A percentile compares a stretch with the other conserved stretches of the same genome.
phyloP scores from a whole-genome alignment of 352 stramenopile species.

The Pythium aquatile region DNA sequence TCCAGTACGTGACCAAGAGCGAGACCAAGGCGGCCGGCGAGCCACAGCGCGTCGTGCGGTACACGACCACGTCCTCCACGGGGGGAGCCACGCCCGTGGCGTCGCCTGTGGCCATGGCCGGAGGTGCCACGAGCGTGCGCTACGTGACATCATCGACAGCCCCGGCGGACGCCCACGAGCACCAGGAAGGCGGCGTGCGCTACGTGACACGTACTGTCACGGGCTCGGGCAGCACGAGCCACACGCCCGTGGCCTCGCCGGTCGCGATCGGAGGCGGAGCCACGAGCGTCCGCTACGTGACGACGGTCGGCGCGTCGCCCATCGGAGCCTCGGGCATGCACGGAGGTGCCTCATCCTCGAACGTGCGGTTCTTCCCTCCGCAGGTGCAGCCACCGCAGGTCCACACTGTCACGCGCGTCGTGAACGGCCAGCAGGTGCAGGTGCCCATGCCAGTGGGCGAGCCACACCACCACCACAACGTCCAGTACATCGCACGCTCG shows the following conservation, averaged over 20 bases:
- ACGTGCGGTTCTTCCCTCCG: conserved; percentile 16
- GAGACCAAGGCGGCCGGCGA: background rate
- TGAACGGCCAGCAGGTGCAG: conserved; percentile 20
- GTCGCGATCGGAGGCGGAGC: background rate
- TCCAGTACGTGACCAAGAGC: conserved; percentile 15
- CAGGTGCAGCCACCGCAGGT: conserved; percentile 9
- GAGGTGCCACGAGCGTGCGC: background rate
- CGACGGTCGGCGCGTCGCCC: background rate
- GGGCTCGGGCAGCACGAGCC: background rate
- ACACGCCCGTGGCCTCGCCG: background rate
- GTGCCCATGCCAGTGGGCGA: conserved; percentile 13
- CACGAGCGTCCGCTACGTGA: background rate
- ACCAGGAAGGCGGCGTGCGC: background rate
- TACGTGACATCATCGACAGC: background rate
- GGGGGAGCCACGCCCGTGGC: background rate
- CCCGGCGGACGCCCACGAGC: background rate
- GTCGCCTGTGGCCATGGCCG: background rate
- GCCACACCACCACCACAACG: conserved; percentile 12
- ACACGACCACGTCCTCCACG: conserved; percentile 7
- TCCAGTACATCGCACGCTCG: conserved; percentile 10
- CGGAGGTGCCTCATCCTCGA: background rate
- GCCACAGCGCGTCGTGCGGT: conserved; percentile 1
- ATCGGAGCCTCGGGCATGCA: background rate
- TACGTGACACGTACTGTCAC: background rate
- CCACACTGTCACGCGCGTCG: conserved; percentile 17